Evolutionary conservation across 179 eudicot genomes (phyloP).

Genomic region (Heliamphora pulchella): DNA sequence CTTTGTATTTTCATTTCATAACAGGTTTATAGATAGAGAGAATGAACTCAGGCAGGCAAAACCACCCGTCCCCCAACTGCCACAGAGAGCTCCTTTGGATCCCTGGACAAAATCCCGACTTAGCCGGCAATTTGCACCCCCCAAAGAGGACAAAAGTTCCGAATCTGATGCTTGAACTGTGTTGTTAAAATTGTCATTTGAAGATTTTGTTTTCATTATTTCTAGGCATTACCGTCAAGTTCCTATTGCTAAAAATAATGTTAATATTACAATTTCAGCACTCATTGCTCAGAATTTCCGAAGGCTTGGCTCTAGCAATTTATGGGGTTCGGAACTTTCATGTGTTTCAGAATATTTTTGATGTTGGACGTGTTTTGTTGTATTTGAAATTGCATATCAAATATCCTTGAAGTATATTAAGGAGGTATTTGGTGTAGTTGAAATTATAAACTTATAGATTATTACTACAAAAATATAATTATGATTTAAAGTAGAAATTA

Average conservation of each 20-base stretch:
- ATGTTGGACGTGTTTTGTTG: too few relatives aligned
- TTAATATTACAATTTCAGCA: neutral
- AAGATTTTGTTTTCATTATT: conserved; percentile 4
- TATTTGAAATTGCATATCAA: too few relatives aligned
- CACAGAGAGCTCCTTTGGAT: conserved; percentile 70
- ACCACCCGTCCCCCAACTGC: conserved; percentile 75
- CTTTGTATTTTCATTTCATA: neutral
- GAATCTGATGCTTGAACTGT: conserved; percentile 35
- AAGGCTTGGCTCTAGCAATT: neutral
- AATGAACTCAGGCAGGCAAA: conserved; percentile 89
- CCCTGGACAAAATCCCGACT: conserved; percentile 93
- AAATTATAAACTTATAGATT: too few relatives aligned
- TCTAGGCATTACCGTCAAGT: neutral
- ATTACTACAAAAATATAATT: too few relatives aligned
- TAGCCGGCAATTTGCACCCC: conserved; percentile 72
- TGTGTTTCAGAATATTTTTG: too few relatives aligned
- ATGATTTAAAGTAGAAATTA: too few relatives aligned
- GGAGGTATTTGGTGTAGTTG: too few relatives aligned
- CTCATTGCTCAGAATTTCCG: neutral
- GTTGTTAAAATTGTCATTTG: neutral
- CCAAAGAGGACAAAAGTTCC: conserved; percentile 66
- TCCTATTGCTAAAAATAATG: neutral
- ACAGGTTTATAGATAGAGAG: conserved; percentile 86
- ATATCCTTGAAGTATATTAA: too few relatives aligned
- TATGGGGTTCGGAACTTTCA: neutral